Conservation (phyloP, 2,329 filamentous ascomycete genomes). For the Diplodia sapinea region DNA sequence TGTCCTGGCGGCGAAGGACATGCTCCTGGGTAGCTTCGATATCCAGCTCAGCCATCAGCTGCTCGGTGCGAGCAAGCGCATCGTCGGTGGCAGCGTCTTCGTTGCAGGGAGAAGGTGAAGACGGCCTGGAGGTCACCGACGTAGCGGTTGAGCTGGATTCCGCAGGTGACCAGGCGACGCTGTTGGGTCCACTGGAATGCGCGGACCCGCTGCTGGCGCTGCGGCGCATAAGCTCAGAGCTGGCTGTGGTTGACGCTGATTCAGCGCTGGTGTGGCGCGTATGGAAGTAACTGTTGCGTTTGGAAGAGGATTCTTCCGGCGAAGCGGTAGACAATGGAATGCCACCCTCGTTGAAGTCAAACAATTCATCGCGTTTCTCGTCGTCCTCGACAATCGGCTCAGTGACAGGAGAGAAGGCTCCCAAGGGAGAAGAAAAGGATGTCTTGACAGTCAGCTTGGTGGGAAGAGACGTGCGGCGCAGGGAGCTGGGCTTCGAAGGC, state of each 20-base stretch:
- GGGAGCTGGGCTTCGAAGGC: not conserved
- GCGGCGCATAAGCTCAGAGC: constrained; percentile 3
- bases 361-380: constrained; percentile 1
- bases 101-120: not conserved
- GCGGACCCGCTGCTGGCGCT: constrained; percentile 11
- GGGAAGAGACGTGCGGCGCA: constrained; percentile 19
- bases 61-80: constrained; percentile 24
- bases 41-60: constrained; percentile 29
- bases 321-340: not conserved
- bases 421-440: constrained; percentile 1
- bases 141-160: constrained; percentile 17
- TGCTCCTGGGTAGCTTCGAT: constrained; percentile 16
- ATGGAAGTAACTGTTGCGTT: constrained; percentile 14
- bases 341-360: not conserved
- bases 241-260: not conserved
- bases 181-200: constrained; percentile 3
- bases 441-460: constrained; percentile 27
- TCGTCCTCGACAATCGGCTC: constrained; percentile 27
- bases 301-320: not conserved
- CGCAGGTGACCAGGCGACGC: constrained; percentile 11
- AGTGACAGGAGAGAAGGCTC: constrained; percentile 15
- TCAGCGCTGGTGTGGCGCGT: not conserved
- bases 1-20: not conserved
- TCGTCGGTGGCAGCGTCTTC: not conserved
- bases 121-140: not conserved